These are phyloP conservation scores for Monosporozyma aquatica DNA, from an alignment of 805 yeast genomes.

Conservation along the genomic window DNA sequence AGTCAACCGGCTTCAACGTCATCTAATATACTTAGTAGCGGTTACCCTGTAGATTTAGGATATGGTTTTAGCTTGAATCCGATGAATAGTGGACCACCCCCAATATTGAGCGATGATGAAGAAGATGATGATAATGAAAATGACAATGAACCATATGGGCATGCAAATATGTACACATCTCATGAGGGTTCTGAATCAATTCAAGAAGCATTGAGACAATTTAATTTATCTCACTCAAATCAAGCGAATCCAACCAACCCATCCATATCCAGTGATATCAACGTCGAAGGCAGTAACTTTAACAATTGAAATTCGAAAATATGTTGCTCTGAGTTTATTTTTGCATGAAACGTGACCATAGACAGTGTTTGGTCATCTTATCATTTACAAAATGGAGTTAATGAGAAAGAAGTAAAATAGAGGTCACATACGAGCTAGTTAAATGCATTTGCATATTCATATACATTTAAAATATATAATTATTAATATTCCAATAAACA, in stretches of 20 bases:
- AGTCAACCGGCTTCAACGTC: not conserved
- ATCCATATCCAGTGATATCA: too few species aligned
- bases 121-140: conserved; percentile 10
- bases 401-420: too few species aligned
- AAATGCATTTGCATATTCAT: too few species aligned
- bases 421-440: too few species aligned
- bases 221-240: not conserved
- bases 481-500: not conserved
- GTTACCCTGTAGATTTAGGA: conserved; percentile 22
- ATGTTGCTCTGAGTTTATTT: too few species aligned
- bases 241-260: not conserved
- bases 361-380: too few species aligned
- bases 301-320: too few species aligned
- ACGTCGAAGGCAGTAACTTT: too few species aligned
- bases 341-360: too few species aligned
- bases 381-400: too few species aligned
- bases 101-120: conserved; percentile 29
- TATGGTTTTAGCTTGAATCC: conserved; percentile 29
- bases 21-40: not conserved
- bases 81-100: conserved; percentile 32
- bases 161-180: not conserved
- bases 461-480: not conserved
- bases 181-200: not conserved
- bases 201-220: not conserved
- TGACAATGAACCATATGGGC: not conserved